These are phyloP conservation scores for Microthlaspi erraticum DNA, from an alignment of 345 rosid species.

Conservation along the genomic window DNA sequence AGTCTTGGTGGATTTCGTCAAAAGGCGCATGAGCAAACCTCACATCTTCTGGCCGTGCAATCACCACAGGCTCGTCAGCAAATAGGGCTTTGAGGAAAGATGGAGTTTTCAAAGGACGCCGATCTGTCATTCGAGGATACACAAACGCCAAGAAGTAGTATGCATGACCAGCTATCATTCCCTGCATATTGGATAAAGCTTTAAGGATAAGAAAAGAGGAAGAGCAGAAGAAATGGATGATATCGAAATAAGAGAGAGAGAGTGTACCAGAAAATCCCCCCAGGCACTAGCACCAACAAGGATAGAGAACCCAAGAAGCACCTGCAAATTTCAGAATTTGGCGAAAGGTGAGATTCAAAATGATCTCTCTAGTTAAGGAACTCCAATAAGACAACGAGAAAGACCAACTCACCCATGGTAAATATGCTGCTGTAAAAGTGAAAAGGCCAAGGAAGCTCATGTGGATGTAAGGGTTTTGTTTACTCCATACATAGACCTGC, in stretches of 20 bases:
- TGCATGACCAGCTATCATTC: conserved; percentile 98
- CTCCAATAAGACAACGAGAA: background rate
- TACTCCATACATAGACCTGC: conserved; percentile 99
- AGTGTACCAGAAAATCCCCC: conserved; percentile 88
- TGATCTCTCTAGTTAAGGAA: background rate
- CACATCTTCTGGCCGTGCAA: conserved; percentile 73
- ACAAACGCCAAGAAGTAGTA: conserved; percentile 96
- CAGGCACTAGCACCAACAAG: conserved; percentile 95
- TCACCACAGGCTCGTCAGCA: conserved; percentile 83
- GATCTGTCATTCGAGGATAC: conserved; percentile 84
- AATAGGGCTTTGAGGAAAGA: conserved; percentile 76
- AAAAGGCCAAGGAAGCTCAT: conserved; percentile 98
- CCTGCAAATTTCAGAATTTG: conserved; percentile 50
- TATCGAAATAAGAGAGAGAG: background rate
- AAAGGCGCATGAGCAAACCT: conserved; percentile 83
- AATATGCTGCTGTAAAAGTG: conserved; percentile 92
- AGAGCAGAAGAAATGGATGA: background rate
- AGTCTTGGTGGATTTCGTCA: conserved; percentile 73
- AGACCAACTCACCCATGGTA: conserved; percentile 85
- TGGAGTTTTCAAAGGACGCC: conserved; percentile 83
- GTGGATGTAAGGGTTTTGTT: conserved; percentile 95
- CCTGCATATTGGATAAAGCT: conserved; percentile 53
- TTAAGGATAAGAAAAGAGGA: background rate
- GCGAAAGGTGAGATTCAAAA: background rate
- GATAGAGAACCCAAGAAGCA: conserved; percentile 93